A percentile compares a stretch with the other conserved stretches of the same genome.
Conservation (phyloP, 257 asterid species). For the Thymus quinquecostatus region DNA sequence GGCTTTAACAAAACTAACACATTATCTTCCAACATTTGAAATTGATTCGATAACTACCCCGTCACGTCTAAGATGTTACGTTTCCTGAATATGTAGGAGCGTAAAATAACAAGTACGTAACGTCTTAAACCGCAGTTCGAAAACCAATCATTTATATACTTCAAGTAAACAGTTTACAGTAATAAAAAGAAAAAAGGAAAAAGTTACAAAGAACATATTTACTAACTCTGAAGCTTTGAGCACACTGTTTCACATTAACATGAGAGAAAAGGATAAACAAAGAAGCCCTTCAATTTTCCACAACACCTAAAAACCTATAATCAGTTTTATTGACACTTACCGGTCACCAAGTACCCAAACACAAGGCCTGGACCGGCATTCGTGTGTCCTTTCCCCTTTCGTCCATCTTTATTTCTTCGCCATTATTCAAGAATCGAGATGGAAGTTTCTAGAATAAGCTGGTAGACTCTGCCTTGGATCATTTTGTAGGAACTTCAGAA, state of each 20-base stretch:
- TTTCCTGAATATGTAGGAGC: too few relatives aligned
- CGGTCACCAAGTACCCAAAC: constrained; percentile 64
- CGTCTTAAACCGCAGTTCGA: not conserved
- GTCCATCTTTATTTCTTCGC: not conserved
- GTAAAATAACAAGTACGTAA: too few relatives aligned
- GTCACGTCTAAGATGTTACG: too few relatives aligned
- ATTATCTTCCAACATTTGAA: too few relatives aligned
- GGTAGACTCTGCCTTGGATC: constrained; percentile 23
- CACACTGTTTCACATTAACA: too few relatives aligned
- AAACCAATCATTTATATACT: constrained; percentile 16
- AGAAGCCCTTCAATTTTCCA: constrained; percentile 2
- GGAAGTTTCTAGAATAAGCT: not conserved
- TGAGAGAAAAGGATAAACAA: too few relatives aligned
- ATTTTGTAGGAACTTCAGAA: constrained; percentile 61
- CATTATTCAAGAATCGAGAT: not conserved
- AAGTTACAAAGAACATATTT: too few relatives aligned
- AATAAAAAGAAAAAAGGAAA: not conserved
- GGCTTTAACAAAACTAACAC: not conserved
- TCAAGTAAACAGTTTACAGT: constrained; percentile 8
- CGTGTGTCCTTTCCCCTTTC: constrained; percentile 18
- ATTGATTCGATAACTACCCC: too few relatives aligned
- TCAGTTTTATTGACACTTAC: constrained; percentile 53
- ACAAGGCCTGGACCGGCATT: constrained; percentile 78
- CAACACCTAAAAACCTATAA: constrained; percentile 31
- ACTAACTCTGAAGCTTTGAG: too few relatives aligned